Conservation (phyloP, 805 yeast genomes). For the Suhomyces sp. region DNA sequence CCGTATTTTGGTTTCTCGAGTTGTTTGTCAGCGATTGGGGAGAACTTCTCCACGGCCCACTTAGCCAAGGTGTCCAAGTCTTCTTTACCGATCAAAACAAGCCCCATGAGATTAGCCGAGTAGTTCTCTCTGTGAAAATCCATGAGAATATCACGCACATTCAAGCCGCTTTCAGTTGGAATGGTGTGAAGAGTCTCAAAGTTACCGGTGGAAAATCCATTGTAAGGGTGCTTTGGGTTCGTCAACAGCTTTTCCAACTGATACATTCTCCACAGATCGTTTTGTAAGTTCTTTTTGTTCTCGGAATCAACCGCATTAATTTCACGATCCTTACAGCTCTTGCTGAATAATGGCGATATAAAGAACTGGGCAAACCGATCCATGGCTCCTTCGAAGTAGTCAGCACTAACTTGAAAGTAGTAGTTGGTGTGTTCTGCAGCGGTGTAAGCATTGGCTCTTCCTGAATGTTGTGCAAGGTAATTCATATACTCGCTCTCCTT, state of each 20-base stretch:
- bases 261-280: conserved; percentile 82
- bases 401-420: conserved; percentile 78
- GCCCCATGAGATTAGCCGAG: conserved; percentile 84
- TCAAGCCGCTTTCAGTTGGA: conserved; percentile 59
- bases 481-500: conserved; percentile 70
- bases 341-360: conserved; percentile 73
- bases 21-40: conserved; percentile 54
- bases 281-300: conserved; percentile 89
- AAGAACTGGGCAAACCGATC: conserved; percentile 94
- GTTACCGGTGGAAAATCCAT: conserved; percentile 90
- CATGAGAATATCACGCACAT: conserved; percentile 78
- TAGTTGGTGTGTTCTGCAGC: conserved; percentile 87
- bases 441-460: conserved; percentile 89
- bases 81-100: conserved; percentile 82
- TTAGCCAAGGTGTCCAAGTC: conserved; percentile 63
- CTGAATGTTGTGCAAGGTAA: conserved; percentile 79
- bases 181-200: conserved; percentile 63
- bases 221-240: conserved; percentile 76
- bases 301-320: conserved; percentile 94
- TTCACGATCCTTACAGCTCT: conserved; percentile 82
- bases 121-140: conserved; percentile 71
- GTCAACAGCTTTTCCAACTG: conserved; percentile 78
- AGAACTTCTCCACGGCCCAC: conserved; percentile 69
- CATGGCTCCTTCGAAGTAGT: conserved; percentile 77
- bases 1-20: conserved; percentile 45